Conservation (phyloP, 2,329 filamentous ascomycete species). For the Colletotrichum coccodes region DNA sequence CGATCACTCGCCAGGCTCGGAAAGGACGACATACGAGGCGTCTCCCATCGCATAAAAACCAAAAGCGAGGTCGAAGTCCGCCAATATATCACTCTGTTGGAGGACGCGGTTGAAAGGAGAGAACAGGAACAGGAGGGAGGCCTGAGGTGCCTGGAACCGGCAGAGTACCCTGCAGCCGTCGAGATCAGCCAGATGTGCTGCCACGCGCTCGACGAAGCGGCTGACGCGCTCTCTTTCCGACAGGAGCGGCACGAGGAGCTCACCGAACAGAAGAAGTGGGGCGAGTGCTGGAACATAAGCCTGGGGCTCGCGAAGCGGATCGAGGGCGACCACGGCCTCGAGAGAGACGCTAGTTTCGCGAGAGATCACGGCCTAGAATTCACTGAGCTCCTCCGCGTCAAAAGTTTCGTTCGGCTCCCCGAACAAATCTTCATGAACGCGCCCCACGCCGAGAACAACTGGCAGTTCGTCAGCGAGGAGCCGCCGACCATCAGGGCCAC, state of each 20-base stretch:
- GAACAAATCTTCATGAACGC: conserved; percentile 81
- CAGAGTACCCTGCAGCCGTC: conserved; percentile 75
- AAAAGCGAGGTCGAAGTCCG: conserved; percentile 82
- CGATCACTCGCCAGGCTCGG: conserved; percentile 72
- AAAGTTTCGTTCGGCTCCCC: conserved; percentile 72
- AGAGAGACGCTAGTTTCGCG: conserved; percentile 15
- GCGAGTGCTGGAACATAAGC: conserved; percentile 73
- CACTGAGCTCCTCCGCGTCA: conserved; percentile 66
- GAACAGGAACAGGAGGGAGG: conserved; percentile 42
- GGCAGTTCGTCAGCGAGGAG: conserved; percentile 69
- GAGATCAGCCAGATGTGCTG: conserved; percentile 78
- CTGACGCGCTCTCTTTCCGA: conserved; percentile 70
- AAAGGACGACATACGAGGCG: conserved; percentile 66
- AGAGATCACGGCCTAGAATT: conserved; percentile 53
- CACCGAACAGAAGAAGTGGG: conserved; percentile 69
- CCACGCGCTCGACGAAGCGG: conserved; percentile 72
- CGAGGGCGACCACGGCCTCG: conserved; percentile 28
- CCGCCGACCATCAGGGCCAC: conserved; percentile 79
- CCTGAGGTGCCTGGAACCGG: conserved; percentile 50
- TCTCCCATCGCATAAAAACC: conserved; percentile 71
- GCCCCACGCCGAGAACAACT: conserved; percentile 70
- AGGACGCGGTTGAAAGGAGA: conserved; percentile 56
- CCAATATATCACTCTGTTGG: conserved; percentile 74
- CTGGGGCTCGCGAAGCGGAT: conserved; percentile 42
- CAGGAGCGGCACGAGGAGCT: conserved; percentile 72